Evolutionary conservation across 1,284 basidiomycete species (phyloP), one percentile per base, ranked within the genome.

Genomic region (Leccinum subfulvum): DNA sequence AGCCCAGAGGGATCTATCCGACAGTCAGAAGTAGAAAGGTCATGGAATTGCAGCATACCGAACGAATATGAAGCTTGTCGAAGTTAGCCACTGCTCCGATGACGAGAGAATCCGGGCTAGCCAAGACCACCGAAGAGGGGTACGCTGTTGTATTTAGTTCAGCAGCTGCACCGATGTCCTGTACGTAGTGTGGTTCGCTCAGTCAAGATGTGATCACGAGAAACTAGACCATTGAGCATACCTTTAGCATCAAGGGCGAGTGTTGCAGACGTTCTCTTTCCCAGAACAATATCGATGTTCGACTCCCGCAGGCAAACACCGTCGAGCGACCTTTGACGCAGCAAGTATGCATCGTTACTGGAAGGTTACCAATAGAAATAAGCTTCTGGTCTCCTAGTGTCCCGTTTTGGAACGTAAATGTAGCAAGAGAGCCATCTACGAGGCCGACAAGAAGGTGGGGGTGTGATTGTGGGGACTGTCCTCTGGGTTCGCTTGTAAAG

Each of bases 1-100:
- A 75, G 1, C 90, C 91, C 4, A 94, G 75, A 35, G 85, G 80
- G 28, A 90, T 78, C 92, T 94, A 68, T 59, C 55, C 39, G 5
- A 56, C 37, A 11, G 58, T 76, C 49, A 71, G 61, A 60, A 49
- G 5, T 13, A 23, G 41, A n/a, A 9, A 44, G 13, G 26, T 6
- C 18, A 30, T 57, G 61, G 47, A 61, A 18, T 41, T 23, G n/a
- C 18, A 39, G 71, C 84, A 64, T 71, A 94, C 90, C 35, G 91
- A 85, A 64, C 88, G 85, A 44, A 95, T 88, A 67, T 95, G 91
- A 73, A 94, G 82, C 77, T 92, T 92, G 69, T 92, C 88, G 10
- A 94, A 78, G 61, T 88, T 85, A n/a, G 80, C 79, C 14, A 94
- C 80, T 16, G 78, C 79, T 10, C 90, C 90, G 52, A 95, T 83